Evolutionary conservation across 331 rosid genomes (phyloP).

Genomic region (Spiraea crenata): DNA sequence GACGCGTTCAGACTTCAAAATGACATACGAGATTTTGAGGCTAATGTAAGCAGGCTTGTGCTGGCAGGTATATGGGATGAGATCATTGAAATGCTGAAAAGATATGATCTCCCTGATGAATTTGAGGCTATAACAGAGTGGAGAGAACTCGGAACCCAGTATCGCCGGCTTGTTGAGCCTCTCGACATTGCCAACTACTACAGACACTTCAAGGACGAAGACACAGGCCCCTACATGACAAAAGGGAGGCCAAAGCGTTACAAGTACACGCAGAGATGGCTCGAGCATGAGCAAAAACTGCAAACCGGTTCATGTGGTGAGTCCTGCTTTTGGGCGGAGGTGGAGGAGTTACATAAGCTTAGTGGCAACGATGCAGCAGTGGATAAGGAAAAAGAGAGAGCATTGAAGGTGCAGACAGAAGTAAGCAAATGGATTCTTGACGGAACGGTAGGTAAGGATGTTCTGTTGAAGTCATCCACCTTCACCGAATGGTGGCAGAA

Average conservation of each 20-base stretch:
- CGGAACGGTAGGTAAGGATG: constrained; percentile 25
- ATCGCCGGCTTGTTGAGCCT: constrained; percentile 63
- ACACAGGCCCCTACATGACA: constrained; percentile 47
- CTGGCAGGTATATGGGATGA: constrained; percentile 71
- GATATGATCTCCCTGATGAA: constrained; percentile 64
- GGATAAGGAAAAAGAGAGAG: neutral
- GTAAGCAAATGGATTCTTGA: constrained; percentile 34
- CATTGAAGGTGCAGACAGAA: constrained; percentile 22
- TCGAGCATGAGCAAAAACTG: constrained; percentile 33
- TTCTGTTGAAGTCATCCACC: constrained; percentile 44
- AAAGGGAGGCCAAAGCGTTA: constrained; percentile 62
- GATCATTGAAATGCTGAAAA: constrained; percentile 53
- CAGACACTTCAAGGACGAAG: constrained; percentile 54
- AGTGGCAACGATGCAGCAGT: neutral
- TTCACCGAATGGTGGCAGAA: constrained; percentile 44
- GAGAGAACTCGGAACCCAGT: constrained; percentile 48
- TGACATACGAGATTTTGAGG: constrained; percentile 40
- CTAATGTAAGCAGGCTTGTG: constrained; percentile 61
- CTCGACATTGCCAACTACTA: constrained; percentile 74
- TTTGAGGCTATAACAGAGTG: constrained; percentile 50
- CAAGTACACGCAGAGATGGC: constrained; percentile 60
- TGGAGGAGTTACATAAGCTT: constrained; percentile 51
- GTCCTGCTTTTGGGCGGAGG: constrained; percentile 64
- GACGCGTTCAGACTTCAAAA: constrained; percentile 70
- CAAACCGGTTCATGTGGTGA: constrained; percentile 31